Conservation (phyloP, 331 rosid genomes). For the Acacia pycnantha region DNA sequence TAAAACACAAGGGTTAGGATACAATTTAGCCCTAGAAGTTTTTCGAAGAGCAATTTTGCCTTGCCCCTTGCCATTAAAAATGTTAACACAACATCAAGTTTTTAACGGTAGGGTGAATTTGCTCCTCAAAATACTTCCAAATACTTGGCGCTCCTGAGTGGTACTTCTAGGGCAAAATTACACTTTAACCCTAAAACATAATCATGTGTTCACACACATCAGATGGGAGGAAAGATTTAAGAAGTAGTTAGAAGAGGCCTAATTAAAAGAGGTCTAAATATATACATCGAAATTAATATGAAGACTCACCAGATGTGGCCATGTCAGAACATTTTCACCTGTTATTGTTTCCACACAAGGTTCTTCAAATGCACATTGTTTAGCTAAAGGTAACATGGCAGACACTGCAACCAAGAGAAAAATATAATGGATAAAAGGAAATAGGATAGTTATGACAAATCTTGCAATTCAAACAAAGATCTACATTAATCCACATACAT, state of each 20-base stretch:
- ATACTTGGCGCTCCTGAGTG: too few species aligned
- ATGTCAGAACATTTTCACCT: conserved; percentile 94
- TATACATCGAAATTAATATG: not conserved
- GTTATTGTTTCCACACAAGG: conserved; percentile 93
- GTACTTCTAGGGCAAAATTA: too few species aligned
- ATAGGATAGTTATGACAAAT: not conserved
- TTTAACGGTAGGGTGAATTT: too few species aligned
- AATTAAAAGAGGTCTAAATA: not conserved
- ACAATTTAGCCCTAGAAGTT: too few species aligned
- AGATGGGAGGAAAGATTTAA: conserved; percentile 11
- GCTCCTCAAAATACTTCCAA: too few species aligned
- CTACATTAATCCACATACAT: not conserved
- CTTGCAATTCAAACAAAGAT: not conserved
- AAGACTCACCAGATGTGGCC: conserved; percentile 91
- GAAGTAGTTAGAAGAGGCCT: not conserved
- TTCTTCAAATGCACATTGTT: conserved; percentile 98
- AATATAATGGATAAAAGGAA: conserved; percentile 14
- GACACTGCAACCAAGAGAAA: conserved; percentile 69
- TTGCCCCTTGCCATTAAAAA: too few species aligned
- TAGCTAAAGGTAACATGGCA: conserved; percentile 91
- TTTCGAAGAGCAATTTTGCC: too few species aligned
- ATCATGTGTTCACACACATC: not conserved
- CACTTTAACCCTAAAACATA: too few species aligned
- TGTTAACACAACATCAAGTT: too few species aligned
- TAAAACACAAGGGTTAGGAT: not conserved